Base-by-base conservation (phyloP, 2,329 filamentous ascomycete genomes). In the Xylaria sp. region DNA sequence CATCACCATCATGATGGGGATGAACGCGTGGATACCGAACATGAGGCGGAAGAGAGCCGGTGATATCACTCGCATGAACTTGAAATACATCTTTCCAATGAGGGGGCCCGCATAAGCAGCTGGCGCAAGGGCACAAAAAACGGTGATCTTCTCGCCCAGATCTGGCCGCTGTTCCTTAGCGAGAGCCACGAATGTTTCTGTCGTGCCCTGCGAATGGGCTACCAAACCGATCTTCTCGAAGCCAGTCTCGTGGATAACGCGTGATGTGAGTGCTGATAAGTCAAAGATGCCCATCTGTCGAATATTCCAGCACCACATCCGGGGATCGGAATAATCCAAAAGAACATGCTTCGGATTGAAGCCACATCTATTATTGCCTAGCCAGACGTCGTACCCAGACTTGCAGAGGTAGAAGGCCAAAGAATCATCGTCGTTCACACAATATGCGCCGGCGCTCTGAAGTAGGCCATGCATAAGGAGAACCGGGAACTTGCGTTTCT, bases 281-380 rank as follows among this genome's bases (percentile, higher is more conserved):
- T 98, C 95, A 77, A 97, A 89, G 0, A 94, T 91, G 3, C 94
- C 95, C 92, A 98, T 97, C 77, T 97, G 93, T 0, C 93, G 89
- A 65, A 98, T 97, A 73, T 97, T 97, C 95, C 95, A 98, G 50
- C 91, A 90, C 95, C 95, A 98, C 93, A 98, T 97, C 37, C 94
- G 88, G 1, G 95, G 94, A 77, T 98, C 95, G 2, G 83, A 83
- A 73, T 92, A 90, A 1, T 88, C 81, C 48, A 98, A 86, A 25
- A 90, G 81, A 2, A 86, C 87, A 77, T 98, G 95, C 72, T 90
- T 88, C 0, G 95, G 94, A 0, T 87, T 84, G 80, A 96, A 94
- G 1, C 94, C 94, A 77, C 94, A 97, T 23, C 95, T 88, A 78
- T 97, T 98, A 81, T 97, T 97, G 4, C 95, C 95, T 18, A 98